Conservation (phyloP, 352 stramenopile genomes). For the Globisporangium rhizosaccharum region DNA sequence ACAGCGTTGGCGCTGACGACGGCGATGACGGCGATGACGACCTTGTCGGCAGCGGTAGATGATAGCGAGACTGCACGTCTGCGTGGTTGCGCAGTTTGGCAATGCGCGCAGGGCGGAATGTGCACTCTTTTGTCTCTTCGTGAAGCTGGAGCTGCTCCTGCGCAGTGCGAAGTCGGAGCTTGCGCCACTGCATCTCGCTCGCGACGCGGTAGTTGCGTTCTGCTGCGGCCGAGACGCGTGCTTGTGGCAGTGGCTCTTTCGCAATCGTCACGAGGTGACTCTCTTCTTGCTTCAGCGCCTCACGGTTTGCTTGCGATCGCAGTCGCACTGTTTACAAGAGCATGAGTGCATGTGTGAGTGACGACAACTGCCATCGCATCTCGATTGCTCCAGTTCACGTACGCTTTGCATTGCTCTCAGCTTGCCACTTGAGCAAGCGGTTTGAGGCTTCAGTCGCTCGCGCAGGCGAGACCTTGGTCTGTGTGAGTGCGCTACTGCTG, state of each 20-base stretch:
- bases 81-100: constrained; percentile 2
- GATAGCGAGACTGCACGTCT: constrained; percentile 9
- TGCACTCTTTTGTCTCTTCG: constrained; percentile 25
- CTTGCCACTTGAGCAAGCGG: constrained; percentile 6
- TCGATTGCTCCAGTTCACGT: background rate
- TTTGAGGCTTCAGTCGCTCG: constrained; percentile 4
- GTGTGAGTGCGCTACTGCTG: background rate
- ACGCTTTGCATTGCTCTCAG: constrained; percentile 9
- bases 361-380: background rate
- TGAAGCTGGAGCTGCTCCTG: constrained; percentile 20
- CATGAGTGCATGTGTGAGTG: background rate
- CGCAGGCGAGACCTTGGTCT: constrained; percentile 1
- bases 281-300: constrained; percentile 20
- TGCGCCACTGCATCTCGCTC: constrained; percentile 30
- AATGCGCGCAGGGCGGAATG: constrained; percentile 26
- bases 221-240: constrained; percentile 20
- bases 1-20: background rate
- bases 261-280: constrained; percentile 14
- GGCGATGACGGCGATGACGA: too few relatives aligned
- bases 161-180: constrained; percentile 18
- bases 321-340: constrained; percentile 10
- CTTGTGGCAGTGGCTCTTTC: constrained; percentile 13
- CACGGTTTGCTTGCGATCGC: constrained; percentile 15
- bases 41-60: background rate
- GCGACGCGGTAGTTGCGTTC: constrained; percentile 34